Evolutionary conservation across 192 early-diverging fungal species (phyloP).

Genomic region (Helicostylum pulchrum): DNA sequence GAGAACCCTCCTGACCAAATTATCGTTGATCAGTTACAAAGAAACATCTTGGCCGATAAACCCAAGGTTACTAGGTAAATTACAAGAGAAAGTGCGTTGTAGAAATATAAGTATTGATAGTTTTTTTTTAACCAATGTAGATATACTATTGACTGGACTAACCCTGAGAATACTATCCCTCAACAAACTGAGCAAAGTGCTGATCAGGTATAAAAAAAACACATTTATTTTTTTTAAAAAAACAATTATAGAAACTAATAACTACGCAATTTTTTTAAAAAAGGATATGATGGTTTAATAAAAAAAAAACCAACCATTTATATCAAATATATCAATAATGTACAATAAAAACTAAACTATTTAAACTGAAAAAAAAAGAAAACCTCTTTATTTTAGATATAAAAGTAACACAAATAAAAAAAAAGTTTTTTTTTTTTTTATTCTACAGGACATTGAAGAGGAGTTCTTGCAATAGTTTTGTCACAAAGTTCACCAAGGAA

Average conservation of each 20-base stretch:
- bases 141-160: conserved; percentile 39
- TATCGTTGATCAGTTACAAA: conserved; percentile 70
- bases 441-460: background rate
- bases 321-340: background rate
- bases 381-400: too few relatives aligned
- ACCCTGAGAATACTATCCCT: conserved; percentile 10
- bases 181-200: background rate
- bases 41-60: conserved; percentile 90
- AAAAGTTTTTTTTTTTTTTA: too few relatives aligned
- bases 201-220: conserved; percentile 12
- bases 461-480: background rate
- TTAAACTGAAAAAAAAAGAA: background rate
- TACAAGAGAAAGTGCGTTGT: background rate
- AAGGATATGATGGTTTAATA: conserved; percentile 31
- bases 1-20: conserved; percentile 74
- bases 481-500: conserved; percentile 13
- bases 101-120: too few relatives aligned
- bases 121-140: conserved; percentile 8
- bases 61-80: conserved; percentile 80
- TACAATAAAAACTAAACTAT: too few relatives aligned
- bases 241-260: too few relatives aligned
- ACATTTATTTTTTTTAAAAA: background rate
- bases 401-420: too few relatives aligned
- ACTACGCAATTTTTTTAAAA: too few relatives aligned
- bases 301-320: background rate